phyloP scores from a whole-genome alignment of 129 eudicot genomes.

The Escallonia rubra region DNA sequence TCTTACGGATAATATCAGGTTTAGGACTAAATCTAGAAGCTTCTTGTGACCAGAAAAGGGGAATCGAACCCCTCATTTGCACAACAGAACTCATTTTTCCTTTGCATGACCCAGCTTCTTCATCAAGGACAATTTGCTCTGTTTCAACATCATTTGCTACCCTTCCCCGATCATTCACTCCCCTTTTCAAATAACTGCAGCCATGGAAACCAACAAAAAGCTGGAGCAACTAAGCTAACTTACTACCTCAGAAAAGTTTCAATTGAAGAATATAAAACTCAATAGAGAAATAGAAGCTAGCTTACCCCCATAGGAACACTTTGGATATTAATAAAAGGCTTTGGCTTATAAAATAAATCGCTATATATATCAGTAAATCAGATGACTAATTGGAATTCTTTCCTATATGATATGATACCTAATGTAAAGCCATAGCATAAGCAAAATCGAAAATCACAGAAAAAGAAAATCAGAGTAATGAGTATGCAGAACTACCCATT shows the following conservation, averaged over 20 bases:
- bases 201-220: constrained; percentile 10
- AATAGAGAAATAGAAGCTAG: background rate
- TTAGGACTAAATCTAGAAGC: constrained; percentile 95
- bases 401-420: no score
- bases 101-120: constrained; percentile 81
- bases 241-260: background rate
- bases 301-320: no score
- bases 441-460: no score
- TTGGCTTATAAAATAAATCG: no score
- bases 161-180: constrained; percentile 93
- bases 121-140: constrained; percentile 92
- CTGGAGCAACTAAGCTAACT: background rate
- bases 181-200: constrained; percentile 86
- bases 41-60: constrained; percentile 99
- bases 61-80: constrained; percentile 99
- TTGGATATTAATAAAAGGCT: no score
- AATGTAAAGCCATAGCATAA: no score
- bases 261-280: background rate
- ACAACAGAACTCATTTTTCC: constrained; percentile 96
- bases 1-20: constrained; percentile 89
- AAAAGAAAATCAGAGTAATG: no score
- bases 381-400: no score
- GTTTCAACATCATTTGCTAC: constrained; percentile 99
- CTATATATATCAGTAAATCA: no score
- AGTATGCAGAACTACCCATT: no score